Base-by-base conservation (phyloP, 257 asterid genomes). In the Eustoma russellianum region DNA sequence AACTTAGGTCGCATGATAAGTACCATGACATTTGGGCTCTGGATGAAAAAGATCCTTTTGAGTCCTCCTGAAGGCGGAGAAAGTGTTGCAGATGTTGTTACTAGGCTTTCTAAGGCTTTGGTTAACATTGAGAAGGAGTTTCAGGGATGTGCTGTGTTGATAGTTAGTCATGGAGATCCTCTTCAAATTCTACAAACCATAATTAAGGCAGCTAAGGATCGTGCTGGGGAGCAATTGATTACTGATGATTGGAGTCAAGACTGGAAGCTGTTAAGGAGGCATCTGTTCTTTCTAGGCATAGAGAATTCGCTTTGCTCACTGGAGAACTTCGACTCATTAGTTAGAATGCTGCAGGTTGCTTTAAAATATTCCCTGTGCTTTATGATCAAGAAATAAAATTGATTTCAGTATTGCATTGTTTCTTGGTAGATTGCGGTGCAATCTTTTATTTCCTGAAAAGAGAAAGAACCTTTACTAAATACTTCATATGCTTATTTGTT, bases 81-180 rank as follows among this genome's bases (percentile, higher is more conserved):
- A 76, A 91, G 98, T 70, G 98, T 91, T 62, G 92, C 90, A 3
- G 94, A 87, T 74, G 95, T 91, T 61, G 95, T 70, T 73, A 66
- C 80, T 50, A 84, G 98, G 69, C 92, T 91, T 64, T 53, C 81
- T 17, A 71, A 59, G 53, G 96, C 96, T 48, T 69, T 91, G 61
- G 61, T 73, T 38, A 57, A 53, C 60, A 69, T 84, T 59, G 96
- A 91, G 65, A 70, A 86, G 16, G 88, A 77, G 47, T 91, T 80
- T 73, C 67, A 62, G 67, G 83, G 67, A 47, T 83, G 98, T 62
- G 64, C 76, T 0, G 78, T 90, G 61, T 69, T 91, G 79, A 64
- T 91, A 12, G 96, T 91, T 52, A 77, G 95, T 74, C 98, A 91
- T 60, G 98, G 98, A 3, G 96, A 91, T 70, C 96, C 98, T 7